Base-by-base conservation (phyloP, 108 stramenopile genomes). In the Cyclotella sp. region DNA sequence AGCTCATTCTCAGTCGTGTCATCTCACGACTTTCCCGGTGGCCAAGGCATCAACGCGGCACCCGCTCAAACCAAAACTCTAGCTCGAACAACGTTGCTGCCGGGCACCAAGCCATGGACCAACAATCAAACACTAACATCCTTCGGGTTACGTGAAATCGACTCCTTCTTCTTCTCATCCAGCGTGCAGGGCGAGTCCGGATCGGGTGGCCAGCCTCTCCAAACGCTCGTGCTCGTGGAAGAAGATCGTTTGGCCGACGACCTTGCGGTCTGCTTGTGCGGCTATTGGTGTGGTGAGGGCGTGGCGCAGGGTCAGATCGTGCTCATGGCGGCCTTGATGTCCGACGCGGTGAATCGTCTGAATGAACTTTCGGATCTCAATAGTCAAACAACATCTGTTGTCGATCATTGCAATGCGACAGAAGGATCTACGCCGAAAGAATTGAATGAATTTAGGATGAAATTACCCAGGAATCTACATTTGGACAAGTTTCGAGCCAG, bases 181-280 rank as follows among this genome's bases (percentile, higher is more conserved):
- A 88, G 89, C 46, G 73, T 57, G 9, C 89, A 90, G 4, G 45
- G 61, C 0, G 62, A 52, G 1, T 68, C 45, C 28, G 91, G 92
- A 0, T 88, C 88, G 29, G 80, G 77, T 0, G 94, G 94, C 5
- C 92, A 93, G 47, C 89, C 92, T 15, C 72, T 95, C 14, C 89
- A 87, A 63, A 87, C 94, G 10, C 73, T 79, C 44, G 80, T 92
- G 9, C 49, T 89, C 49, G 34, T 95, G 9, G 86, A 93, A 67
- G 90, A 95, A 74, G 94, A 95, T 84, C 88, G 94, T n/a, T 86
- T 88, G 83, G 85, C 90, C 0, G 73, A 81, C 52, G 89, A 91
- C 81, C 68, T 93, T 47, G 86, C 90, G 15, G 30, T 74, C 12
- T 73, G 81, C 18, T 63, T 95, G 18, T 69, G 86, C 46, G 76